Base-by-base conservation (phyloP, 805 yeast genomes). In the Candida dendrica region DNA sequence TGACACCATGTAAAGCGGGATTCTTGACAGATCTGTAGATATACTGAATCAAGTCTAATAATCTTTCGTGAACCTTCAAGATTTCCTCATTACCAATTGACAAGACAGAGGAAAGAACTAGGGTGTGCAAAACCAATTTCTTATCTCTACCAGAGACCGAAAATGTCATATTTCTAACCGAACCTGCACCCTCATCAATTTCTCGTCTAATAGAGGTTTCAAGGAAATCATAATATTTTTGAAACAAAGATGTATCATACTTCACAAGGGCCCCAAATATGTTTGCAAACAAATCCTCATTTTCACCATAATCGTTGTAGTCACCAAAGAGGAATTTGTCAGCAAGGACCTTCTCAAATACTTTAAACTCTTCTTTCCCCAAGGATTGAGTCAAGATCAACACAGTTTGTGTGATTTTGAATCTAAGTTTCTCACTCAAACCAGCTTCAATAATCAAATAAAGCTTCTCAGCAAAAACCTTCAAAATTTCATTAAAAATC, bases 81-180 rank as follows among this genome's bases (percentile, higher is more conserved):
- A 82, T 54, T 3, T 66, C 56, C 0, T 59, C 62, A n/a, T 80
- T 80, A 1, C 91, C 81, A 43, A 83, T 83, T 19, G 88, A 78
- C 33, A 84, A 59, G 20, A 81, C 68, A 56, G 87, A 90, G 54
- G 81, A 79, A 35, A 90, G 60, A 3, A 88, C 74, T 3, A 81
- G 72, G 27, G 86, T 58, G 53, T 81, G 76, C 77, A 95, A 78
- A 26, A 78, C 77, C 8, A 93, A 63, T 16, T 81, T 75, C 26
- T 81, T 82, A 60, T 93, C 98, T 34, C 89, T 72, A n/a, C 85
- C 85, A 22, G 79, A 69, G 20, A 84, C 69, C 26, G 84, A 90
- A 6, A 73, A 66, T 0, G 82, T 77, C 5, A 69, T 77, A 34
- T 60, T 72, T 57, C 96, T 73, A 0, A 80, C 66, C 1, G 74